Conservation (phyloP, 495 filamentous ascomycete species). For the Xylaria flabelliformis region DNA sequence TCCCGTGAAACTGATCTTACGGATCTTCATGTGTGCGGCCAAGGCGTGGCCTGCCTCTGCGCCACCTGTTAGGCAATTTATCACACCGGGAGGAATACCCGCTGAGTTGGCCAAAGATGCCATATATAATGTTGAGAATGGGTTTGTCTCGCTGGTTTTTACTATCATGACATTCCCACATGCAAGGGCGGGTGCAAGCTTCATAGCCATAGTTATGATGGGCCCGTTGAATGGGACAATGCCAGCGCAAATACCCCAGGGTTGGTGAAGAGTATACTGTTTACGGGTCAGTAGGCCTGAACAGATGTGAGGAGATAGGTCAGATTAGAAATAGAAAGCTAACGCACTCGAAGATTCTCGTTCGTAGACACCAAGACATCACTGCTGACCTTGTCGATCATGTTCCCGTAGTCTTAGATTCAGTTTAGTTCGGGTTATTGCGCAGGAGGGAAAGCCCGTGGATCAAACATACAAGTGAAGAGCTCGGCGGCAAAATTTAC, state of each 20-base stretch:
- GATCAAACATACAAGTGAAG: neutral
- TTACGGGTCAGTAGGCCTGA: neutral
- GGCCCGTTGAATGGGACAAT: neutral
- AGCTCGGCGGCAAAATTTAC: neutral
- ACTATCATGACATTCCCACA: constrained; percentile 58
- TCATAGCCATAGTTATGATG: constrained; percentile 27
- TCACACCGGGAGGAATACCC: constrained; percentile 63
- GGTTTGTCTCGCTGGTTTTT: constrained; percentile 57
- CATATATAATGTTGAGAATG: constrained; percentile 60
- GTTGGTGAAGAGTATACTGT: constrained; percentile 3
- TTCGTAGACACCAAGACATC: neutral
- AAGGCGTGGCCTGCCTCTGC: constrained; percentile 61
- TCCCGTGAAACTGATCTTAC: constrained; percentile 65
- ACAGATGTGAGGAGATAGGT: neutral
- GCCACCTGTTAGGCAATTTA: constrained; percentile 62
- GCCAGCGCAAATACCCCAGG: neutral
- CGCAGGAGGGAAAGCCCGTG: neutral
- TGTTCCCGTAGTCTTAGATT: neutral
- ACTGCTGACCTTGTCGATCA: neutral
- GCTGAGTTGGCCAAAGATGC: constrained; percentile 58
- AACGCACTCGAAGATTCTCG: neutral
- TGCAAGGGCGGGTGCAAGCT: constrained; percentile 56
- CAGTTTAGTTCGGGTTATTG: neutral
- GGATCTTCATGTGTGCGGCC: constrained; percentile 56
- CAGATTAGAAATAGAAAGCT: neutral